Evolutionary conservation across 495 filamentous ascomycete genomes (phyloP).

Genomic region (Talaromyces thailandensis): DNA sequence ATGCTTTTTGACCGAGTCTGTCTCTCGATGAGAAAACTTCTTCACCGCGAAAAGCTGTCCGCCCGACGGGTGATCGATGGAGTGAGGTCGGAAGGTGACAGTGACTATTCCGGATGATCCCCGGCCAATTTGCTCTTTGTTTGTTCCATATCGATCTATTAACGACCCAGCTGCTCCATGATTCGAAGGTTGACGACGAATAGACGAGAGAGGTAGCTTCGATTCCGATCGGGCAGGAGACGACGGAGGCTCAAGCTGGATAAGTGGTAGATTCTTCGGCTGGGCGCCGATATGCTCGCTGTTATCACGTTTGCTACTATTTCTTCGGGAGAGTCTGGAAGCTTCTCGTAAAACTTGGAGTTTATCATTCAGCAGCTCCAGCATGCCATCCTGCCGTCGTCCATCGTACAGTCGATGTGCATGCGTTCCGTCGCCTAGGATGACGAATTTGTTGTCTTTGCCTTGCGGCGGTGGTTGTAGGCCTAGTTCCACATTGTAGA

Average conservation of each 20-base stretch:
- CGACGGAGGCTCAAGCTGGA: slow-evolving; percentile 1
- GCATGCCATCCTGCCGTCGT: slow-evolving; percentile 2
- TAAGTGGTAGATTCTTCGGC: not conserved
- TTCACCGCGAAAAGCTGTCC: slow-evolving; percentile 11
- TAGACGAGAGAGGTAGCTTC: not conserved
- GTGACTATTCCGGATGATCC: slow-evolving; percentile 7
- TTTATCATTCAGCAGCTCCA: slow-evolving; percentile 6
- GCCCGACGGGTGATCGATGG: slow-evolving; percentile 3
- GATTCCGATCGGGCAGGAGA: not conserved
- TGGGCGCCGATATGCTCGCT: not conserved
- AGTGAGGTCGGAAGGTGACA: slow-evolving; percentile 5
- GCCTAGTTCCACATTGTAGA: not conserved
- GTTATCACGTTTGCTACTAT: not conserved
- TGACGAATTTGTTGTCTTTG: slow-evolving; percentile 5
- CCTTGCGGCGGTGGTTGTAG: not conserved
- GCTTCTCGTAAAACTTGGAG: slow-evolving; percentile 2
- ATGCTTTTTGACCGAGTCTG: slow-evolving; percentile 6
- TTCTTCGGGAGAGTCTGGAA: not conserved
- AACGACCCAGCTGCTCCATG: not conserved
- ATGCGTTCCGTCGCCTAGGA: slow-evolving; percentile 1
- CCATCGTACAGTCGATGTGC: slow-evolving; percentile 6
- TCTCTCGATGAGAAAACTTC: slow-evolving; percentile 2
- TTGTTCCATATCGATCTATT: slow-evolving; percentile 2
- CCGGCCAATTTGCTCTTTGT: slow-evolving; percentile 8
- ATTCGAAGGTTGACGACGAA: not conserved